Evolutionary conservation across 2,329 filamentous ascomycete species (phyloP).

Genomic region (Ophiosphaerella herpotricha): DNA sequence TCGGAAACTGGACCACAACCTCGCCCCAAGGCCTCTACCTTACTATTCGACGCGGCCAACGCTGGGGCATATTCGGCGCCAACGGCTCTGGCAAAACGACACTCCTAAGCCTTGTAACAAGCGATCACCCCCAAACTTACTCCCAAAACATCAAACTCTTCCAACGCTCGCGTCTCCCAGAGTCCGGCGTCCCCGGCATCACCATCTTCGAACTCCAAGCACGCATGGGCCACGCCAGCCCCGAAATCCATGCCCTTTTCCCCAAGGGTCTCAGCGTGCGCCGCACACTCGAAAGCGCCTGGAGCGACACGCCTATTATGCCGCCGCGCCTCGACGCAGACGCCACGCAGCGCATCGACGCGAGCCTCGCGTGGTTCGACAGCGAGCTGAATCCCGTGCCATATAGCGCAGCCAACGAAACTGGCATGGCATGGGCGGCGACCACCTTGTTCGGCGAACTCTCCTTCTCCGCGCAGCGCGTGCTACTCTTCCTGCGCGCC

Average conservation of each 20-base stretch:
- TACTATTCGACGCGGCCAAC: constrained; percentile 80
- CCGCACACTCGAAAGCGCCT: constrained; percentile 80
- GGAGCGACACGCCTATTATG: constrained; percentile 83
- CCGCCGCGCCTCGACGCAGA: constrained; percentile 66
- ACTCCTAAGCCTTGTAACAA: constrained; percentile 86
- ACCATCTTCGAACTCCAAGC: constrained; percentile 92
- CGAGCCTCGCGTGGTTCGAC: constrained; percentile 76
- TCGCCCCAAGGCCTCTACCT: constrained; percentile 72
- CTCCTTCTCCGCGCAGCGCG: constrained; percentile 80
- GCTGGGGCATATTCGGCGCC: constrained; percentile 90
- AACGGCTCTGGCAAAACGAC: constrained; percentile 98
- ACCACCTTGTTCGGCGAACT: constrained; percentile 71
- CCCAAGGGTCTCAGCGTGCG: constrained; percentile 76
- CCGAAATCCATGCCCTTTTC: constrained; percentile 93
- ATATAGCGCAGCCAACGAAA: not conserved
- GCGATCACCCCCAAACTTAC: constrained; percentile 94
- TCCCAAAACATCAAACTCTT: constrained; percentile 86
- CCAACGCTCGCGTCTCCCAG: constrained; percentile 77
- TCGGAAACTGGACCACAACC: constrained; percentile 77
- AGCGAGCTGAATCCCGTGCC: constrained; percentile 69
- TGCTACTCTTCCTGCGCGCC: constrained; percentile 75
- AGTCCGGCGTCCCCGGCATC: constrained; percentile 71
- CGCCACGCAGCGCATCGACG: constrained; percentile 66
- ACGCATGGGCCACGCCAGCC: constrained; percentile 88
- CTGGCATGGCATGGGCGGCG: constrained; percentile 64